phyloP scores from a whole-genome alignment of 208 protist genomes.

The Acanthamoeba culbertsoni region DNA sequence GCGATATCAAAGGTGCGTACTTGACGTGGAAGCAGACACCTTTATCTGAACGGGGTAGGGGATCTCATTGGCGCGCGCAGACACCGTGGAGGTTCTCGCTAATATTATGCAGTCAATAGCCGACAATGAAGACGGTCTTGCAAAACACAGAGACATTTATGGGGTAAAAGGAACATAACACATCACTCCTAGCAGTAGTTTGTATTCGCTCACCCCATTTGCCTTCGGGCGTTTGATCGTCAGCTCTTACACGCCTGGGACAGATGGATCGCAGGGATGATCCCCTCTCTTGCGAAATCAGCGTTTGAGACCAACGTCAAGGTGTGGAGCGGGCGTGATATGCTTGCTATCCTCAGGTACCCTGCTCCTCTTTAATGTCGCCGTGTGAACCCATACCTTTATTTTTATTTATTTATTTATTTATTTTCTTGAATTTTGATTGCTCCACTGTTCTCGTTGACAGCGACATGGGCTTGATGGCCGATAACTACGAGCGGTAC shows the following conservation, averaged over 20 bases:
- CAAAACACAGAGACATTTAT: too few species aligned
- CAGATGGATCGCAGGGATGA: not conserved
- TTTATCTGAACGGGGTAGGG: too few species aligned
- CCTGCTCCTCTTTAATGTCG: not conserved
- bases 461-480: constrained; percentile 2
- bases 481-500: not conserved
- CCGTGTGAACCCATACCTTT: not conserved
- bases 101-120: too few species aligned
- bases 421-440: too few species aligned
- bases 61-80: too few species aligned
- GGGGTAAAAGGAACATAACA: too few species aligned
- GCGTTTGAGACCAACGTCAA: constrained; percentile 19
- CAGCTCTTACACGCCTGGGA: constrained; percentile 19
- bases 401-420: too few species aligned
- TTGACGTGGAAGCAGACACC: too few species aligned
- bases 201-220: too few species aligned
- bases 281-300: not conserved
- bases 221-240: not conserved
- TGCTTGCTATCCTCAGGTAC: not conserved
- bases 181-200: too few species aligned
- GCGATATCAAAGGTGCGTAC: constrained; percentile 38
- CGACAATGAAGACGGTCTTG: not conserved
- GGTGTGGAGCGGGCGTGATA: constrained; percentile 13
- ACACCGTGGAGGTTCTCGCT: too few species aligned
- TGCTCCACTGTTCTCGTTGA: not conserved